Base-by-base conservation (phyloP, 73 alveolate species). In the Symbiodinium natans region DNA sequence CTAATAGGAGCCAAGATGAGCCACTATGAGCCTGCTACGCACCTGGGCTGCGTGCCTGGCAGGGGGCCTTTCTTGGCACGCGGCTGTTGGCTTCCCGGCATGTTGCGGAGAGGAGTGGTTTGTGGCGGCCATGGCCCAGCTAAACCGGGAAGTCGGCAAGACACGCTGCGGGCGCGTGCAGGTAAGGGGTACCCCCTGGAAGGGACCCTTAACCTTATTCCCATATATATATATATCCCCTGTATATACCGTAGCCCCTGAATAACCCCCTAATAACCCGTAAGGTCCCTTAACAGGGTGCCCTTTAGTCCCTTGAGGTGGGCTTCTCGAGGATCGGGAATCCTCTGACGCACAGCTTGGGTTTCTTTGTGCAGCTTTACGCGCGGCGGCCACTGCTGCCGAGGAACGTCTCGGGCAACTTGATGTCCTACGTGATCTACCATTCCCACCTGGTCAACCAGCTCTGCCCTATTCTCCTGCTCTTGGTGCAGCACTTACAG, bases 311-410 rank as follows among this genome's bases (percentile, higher is more conserved):
- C 34, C 40, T 63, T 15, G 7, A 63, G 77, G 77, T 63, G 29
- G 77, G 25, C 25, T 63, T 63, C 77, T 63, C 34, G 38, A 11
- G 25, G 31, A 63, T 63, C 34, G 77, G 77, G 77, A 63, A 63
- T 27, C 77, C 77, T 7, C 7, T 63, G 77, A 63, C 77, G 21
- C 59, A 46, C 59, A 46, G 59, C 59, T 13, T 9, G 6, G 6
- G 77, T 29, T 6, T 31, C 77, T 21, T 21, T 31, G 77, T 63
- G 34, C 77, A 63, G 77, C 77, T 63, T 31, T 63, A 63, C 25
- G 77, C 77, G 36, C 31, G 77, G 40, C 77, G 77, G 77, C 77
- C 77, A 27, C 31, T 63, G 77, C 77, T 63, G 77, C 77, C 77
- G 25, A 63, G 77, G 31, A 63, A 63, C 15, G 77, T 63, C 9